Evolutionary conservation across 2,329 filamentous ascomycete genomes (phyloP).

Genomic region (Aschersonia sp.): DNA sequence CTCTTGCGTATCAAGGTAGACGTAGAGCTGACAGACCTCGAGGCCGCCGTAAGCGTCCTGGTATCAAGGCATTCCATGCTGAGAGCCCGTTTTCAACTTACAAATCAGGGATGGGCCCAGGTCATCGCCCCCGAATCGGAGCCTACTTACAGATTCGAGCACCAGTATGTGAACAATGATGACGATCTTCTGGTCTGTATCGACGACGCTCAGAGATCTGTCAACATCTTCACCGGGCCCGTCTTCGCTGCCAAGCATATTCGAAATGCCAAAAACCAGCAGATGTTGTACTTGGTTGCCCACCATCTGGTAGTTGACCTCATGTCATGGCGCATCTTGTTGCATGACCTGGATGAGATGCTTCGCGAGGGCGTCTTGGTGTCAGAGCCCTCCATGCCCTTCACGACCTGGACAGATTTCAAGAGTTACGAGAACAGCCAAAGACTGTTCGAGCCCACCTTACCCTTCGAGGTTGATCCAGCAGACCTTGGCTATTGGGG

Average conservation of each 20-base stretch:
- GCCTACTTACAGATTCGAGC: conserved; percentile 28
- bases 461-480: conserved; percentile 24
- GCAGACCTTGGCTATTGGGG: conserved; percentile 34
- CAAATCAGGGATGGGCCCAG: conserved; percentile 29
- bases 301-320: conserved; percentile 38
- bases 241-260: conserved; percentile 35
- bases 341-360: conserved; percentile 34
- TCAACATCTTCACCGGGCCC: conserved; percentile 34
- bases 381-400: conserved; percentile 30
- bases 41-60: conserved; percentile 31
- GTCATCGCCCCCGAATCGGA: conserved; percentile 23
- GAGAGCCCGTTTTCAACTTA: conserved; percentile 27
- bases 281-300: conserved; percentile 33
- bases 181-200: conserved; percentile 26
- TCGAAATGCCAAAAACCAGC: conserved; percentile 26
- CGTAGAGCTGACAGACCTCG: conserved; percentile 26
- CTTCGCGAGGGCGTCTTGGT: conserved; percentile 27
- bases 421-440: conserved; percentile 23
- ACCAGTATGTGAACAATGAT: conserved; percentile 24
- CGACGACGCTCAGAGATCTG: conserved; percentile 24
- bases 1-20: conserved; percentile 28
- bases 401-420: conserved; percentile 33
- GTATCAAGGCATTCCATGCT: conserved; percentile 38
- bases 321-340: conserved; percentile 34
- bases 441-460: conserved; percentile 12